Base-by-base conservation (phyloP, 371 early-diverging fungal species). In the Mucor lusitanicus region DNA sequence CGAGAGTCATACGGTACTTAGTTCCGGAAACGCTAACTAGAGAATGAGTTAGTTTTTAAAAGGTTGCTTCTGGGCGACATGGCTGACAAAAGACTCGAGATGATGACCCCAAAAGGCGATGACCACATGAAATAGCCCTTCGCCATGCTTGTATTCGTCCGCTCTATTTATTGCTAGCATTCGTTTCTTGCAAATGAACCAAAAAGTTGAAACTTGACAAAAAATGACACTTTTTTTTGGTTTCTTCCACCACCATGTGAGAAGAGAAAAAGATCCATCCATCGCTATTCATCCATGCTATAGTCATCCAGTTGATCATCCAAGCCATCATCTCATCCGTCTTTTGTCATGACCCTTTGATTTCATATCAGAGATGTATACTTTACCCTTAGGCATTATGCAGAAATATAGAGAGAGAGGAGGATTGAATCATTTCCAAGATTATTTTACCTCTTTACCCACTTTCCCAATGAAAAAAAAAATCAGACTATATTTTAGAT, bases 1-100 rank as follows among this genome's bases (percentile, higher is more conserved):
- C 99, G 74, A 98, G 93, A 76, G 99, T 96, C 97, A 99, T 97
- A 80, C 97, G 93, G 91, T 95, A 97, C 86, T 98, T 98, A 86
- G 91, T 95, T 75, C 97, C 97, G 76, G 93, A 86, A 85, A 90
- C 87, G 80, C 87, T 87, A 78, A 83, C 79, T 83, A 67, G 25
- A 59, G n/a, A n/a, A n/a, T n/a, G n/a, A n/a, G 37, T 37, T 37
- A 37, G 15, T 37, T 37, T 37, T 37, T 33, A 8, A 13, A 37
- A 21, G 6, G 9, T 3, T 48, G 8, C 48, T 48, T 21, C 48
- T 9, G 25, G 48, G 12, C 48, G 48, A 48, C 48, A 48, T 48
- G 48, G 48, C 48, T 23, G 48, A 48, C 48, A 48, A 48, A 48
- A 48, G 23, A 8, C 21, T 48, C 21, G 48, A 48, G 48, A 48